phyloP scores from a whole-genome alignment of 805 yeast species.

The Ogataea siamensis region DNA sequence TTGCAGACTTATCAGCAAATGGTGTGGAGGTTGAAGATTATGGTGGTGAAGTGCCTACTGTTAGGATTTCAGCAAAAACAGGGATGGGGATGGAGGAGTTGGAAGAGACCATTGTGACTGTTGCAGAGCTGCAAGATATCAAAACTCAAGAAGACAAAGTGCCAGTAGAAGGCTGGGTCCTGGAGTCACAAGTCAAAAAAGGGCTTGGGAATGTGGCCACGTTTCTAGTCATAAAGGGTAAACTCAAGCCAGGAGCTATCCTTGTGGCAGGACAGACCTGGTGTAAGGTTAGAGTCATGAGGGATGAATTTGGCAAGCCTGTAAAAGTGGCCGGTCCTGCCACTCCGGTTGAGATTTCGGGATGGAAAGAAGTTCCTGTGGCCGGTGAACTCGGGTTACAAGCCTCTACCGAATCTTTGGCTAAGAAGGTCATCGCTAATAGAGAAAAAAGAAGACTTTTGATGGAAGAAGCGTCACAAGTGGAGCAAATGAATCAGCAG shows the following conservation, averaged over 20 bases:
- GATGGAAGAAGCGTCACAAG: slow-evolving; percentile 57
- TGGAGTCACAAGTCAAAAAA: slow-evolving; percentile 79
- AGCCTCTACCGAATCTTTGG: slow-evolving; percentile 69
- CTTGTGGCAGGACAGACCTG: slow-evolving; percentile 84
- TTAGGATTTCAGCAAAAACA: slow-evolving; percentile 83
- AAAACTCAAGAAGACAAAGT: slow-evolving; percentile 55
- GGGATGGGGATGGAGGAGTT: slow-evolving; percentile 87
- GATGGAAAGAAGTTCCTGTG: slow-evolving; percentile 91
- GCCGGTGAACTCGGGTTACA: slow-evolving; percentile 85
- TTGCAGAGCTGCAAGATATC: slow-evolving; percentile 80
- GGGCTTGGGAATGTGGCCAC: slow-evolving; percentile 88
- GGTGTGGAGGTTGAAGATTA: slow-evolving; percentile 86
- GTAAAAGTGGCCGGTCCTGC: slow-evolving; percentile 77
- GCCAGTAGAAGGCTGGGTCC: slow-evolving; percentile 79
- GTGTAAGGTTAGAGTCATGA: slow-evolving; percentile 79
- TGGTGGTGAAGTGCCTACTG: slow-evolving; percentile 93
- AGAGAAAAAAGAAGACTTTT: slow-evolving; percentile 53
- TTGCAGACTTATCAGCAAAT: slow-evolving; percentile 69
- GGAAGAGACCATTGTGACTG: slow-evolving; percentile 83
- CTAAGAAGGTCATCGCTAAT: slow-evolving; percentile 70
- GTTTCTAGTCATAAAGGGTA: slow-evolving; percentile 76
- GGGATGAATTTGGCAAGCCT: slow-evolving; percentile 66
- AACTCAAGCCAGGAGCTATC: slow-evolving; percentile 64
- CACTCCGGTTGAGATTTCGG: slow-evolving; percentile 84
- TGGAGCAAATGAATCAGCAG: slow-evolving; percentile 68